Percentiles rank a stretch among this genome's conserved stretches.
Conservation (phyloP, 106 monocot genomes). For the Dioscorea alata region DNA sequence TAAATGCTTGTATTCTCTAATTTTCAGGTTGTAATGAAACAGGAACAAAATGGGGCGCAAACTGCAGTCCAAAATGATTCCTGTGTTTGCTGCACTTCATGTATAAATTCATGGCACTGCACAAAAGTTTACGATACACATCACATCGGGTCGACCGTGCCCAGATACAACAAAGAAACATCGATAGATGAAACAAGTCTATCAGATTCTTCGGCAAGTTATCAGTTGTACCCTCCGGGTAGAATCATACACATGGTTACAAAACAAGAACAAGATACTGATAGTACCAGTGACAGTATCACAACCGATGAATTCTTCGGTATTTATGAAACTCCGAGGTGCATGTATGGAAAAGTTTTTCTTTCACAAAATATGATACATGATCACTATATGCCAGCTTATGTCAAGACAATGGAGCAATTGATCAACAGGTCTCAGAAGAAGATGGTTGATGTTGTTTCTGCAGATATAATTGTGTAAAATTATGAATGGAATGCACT, state of each 20-base stretch:
- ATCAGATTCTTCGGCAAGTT: constrained; percentile 21
- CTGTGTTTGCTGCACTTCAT: too few species aligned
- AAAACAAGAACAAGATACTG: constrained; percentile 12
- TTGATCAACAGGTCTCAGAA: constrained; percentile 43
- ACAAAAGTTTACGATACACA: neutral
- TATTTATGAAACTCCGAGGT: constrained; percentile 53
- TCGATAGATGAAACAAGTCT: neutral
- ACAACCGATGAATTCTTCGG: constrained; percentile 15
- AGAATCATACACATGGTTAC: constrained; percentile 66
- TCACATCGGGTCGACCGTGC: neutral
- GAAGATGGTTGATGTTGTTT: too few species aligned
- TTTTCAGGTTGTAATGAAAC: neutral
- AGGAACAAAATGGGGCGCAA: neutral
- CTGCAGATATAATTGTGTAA: too few species aligned
- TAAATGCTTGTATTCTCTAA: neutral
- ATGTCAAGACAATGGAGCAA: constrained; percentile 66
- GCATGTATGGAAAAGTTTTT: constrained; percentile 58
- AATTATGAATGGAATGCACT: too few species aligned
- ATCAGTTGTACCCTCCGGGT: constrained; percentile 61
- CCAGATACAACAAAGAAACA: constrained; percentile 16
- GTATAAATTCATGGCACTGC: too few species aligned
- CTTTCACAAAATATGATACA: constrained; percentile 62
- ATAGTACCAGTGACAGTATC: constrained; percentile 3
- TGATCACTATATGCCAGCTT: constrained; percentile 73
- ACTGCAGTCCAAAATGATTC: too few species aligned